These are phyloP conservation scores for Nitzschia sp. DNA, from an alignment of 108 stramenopile species.

Conservation along the genomic window DNA sequence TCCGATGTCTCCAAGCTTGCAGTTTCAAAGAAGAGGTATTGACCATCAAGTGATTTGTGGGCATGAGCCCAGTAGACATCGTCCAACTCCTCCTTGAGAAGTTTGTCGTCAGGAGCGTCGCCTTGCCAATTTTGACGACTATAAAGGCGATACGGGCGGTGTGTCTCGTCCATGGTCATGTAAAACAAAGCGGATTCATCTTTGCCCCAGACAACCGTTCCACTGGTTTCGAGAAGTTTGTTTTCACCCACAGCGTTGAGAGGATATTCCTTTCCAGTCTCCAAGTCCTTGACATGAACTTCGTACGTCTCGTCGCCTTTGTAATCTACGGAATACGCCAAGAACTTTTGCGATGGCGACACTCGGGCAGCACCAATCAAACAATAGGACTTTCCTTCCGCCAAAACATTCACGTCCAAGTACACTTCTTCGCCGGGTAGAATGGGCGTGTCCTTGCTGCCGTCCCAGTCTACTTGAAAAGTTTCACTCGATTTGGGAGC, in stretches of 20 bases:
- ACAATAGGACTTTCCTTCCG: slow-evolving; percentile 82
- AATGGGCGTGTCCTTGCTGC: slow-evolving; percentile 58
- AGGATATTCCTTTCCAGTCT: slow-evolving; percentile 54
- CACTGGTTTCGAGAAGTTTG: slow-evolving; percentile 55
- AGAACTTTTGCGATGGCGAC: slow-evolving; percentile 63
- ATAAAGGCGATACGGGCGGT: slow-evolving; percentile 78
- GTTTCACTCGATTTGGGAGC: slow-evolving; percentile 45
- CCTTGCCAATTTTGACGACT: slow-evolving; percentile 41
- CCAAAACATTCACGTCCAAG: slow-evolving; percentile 88
- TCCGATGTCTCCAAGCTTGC: slow-evolving; percentile 85
- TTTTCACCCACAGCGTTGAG: slow-evolving; percentile 43
- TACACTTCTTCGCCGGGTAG: slow-evolving; percentile 71
- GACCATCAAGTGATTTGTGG: slow-evolving; percentile 59
- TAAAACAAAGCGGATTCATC: slow-evolving; percentile 81
- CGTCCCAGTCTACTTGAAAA: slow-evolving; percentile 57
- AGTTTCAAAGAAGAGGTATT: slow-evolving; percentile 59
- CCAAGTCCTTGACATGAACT: slow-evolving; percentile 70
- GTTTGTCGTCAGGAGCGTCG: slow-evolving; percentile 46
- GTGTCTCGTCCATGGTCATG: slow-evolving; percentile 80
- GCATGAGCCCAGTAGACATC: slow-evolving; percentile 59
- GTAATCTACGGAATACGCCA: slow-evolving; percentile 92
- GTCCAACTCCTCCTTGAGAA: slow-evolving; percentile 85
- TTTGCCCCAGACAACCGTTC: slow-evolving; percentile 71
- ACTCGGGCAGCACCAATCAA: slow-evolving; percentile 62
- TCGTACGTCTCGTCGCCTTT: slow-evolving; percentile 91